phyloP scores from a whole-genome alignment of 192 early-diverging fungal species.

The Helicostylum pulchrum region DNA sequence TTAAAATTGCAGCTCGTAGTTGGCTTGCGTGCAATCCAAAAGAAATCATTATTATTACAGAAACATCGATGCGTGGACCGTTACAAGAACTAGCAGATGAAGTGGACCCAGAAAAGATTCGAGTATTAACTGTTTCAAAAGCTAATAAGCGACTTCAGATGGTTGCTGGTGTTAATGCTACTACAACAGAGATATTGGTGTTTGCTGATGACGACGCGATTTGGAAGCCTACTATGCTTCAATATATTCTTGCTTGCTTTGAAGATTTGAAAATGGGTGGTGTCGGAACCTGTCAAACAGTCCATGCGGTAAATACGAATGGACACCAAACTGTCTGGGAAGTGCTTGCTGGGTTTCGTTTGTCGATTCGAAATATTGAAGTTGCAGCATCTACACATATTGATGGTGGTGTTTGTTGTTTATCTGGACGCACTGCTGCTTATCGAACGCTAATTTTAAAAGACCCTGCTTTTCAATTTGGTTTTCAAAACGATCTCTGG shows the following conservation, averaged over 20 bases:
- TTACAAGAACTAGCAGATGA: conserved; percentile 44
- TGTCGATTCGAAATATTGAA: conserved; percentile 59
- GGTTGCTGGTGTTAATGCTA: conserved; percentile 52
- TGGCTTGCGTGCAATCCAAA: conserved; percentile 52
- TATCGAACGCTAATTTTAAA: conserved; percentile 59
- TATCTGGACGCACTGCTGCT: conserved; percentile 59
- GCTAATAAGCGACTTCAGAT: conserved; percentile 58
- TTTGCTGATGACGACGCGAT: conserved; percentile 62
- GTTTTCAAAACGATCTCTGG: conserved; percentile 60
- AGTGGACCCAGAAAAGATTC: conserved; percentile 44
- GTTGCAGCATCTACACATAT: conserved; percentile 61
- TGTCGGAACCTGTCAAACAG: conserved; percentile 55
- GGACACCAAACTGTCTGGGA: conserved; percentile 56
- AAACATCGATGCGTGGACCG: conserved; percentile 31
- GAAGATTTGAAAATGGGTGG: conserved; percentile 57
- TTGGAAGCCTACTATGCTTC: conserved; percentile 53
- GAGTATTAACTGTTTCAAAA: conserved; percentile 44
- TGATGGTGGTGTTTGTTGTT: conserved; percentile 61
- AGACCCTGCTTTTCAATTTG: conserved; percentile 57
- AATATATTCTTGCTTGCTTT: conserved; percentile 57
- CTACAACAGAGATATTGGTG: conserved; percentile 50
- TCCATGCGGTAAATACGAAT: conserved; percentile 41
- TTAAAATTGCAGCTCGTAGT: conserved; percentile 50
- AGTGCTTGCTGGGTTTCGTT: conserved; percentile 55
- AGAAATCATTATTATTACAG: conserved; percentile 59